Evolutionary conservation across 306 rosid genomes (phyloP), one percentile per base, ranked within the genome.

Genomic region (Vachellia collinsii): DNA sequence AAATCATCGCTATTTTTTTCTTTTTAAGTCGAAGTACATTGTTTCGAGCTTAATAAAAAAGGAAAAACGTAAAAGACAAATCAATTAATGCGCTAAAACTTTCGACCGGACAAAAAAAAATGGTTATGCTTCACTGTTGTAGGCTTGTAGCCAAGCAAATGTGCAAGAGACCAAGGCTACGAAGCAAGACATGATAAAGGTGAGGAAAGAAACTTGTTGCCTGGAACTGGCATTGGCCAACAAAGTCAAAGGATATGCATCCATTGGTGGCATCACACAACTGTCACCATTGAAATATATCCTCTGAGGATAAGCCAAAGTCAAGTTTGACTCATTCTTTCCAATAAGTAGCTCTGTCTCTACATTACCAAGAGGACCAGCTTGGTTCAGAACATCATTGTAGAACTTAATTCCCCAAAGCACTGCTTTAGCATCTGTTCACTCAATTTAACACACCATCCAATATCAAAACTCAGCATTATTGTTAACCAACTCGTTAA

Each of bases 241-340:
- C 91, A 77, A 78, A 50, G 56, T 50, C n/a, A 50, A 50, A 11
- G 98, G 97, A 80, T 90, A 94, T 61, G 91, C 87, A 50, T 94
- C 94, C n/a, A 94, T 94, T 12, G 89, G 92, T 22, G 98, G 97
- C 97, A 94, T 92, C 80, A 92, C 98, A 69, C 97, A 94, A 43
- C 77, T 85, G 54, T 94, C 97, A 19, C 98, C 98, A 17, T 94
- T 92, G 85, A 92, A 94, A 86, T 89, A 91, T 81, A 94, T 79
- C 67, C 93, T 85, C 48, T 88, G 85, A 77, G 98, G 97, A 84
- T 92, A 94, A 17, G 91, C 98, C 37, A 94, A 91, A 54, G 91
- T 91, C 66, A 94, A 92, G 66, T 84, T 84, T 6, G 93, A 82
- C 75, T 74, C 77, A 48, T 90, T 90, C 76, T 94, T 94, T 43